Evolutionary conservation across 768 basidiomycete species (phyloP).

Genomic region (Leccinum obscurum): DNA sequence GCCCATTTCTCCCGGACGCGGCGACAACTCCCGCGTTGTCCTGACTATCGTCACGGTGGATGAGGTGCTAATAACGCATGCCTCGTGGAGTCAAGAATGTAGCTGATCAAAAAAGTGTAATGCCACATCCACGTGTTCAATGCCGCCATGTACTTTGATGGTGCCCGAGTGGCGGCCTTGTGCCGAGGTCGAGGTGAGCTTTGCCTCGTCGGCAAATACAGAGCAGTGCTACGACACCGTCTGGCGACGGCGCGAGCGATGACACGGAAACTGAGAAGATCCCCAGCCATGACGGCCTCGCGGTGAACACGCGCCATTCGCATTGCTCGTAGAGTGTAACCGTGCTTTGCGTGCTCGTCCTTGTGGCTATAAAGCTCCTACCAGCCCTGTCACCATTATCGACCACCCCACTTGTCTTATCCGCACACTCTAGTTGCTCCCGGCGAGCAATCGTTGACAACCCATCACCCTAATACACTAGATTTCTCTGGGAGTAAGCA

Average conservation of each 20-base stretch:
- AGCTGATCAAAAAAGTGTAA: slow-evolving; percentile 9
- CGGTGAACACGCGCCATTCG: slow-evolving; percentile 33
- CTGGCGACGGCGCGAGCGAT: slow-evolving; percentile 13
- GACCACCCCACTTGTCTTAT: slow-evolving; percentile 49
- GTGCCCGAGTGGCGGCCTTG: slow-evolving; percentile 13
- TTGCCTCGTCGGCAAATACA: slow-evolving; percentile 21
- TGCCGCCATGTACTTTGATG: slow-evolving; percentile 3
- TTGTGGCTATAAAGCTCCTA: slow-evolving; percentile 28
- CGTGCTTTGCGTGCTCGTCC: slow-evolving; percentile 11
- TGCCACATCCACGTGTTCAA: slow-evolving; percentile 17
- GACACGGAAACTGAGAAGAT: slow-evolving; percentile 10
- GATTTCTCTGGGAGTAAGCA: slow-evolving; percentile 7
- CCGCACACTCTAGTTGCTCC: slow-evolving; percentile 29
- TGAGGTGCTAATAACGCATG: background rate
- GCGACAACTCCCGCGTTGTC: background rate
- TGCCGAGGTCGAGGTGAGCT: slow-evolving; percentile 12
- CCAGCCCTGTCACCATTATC: slow-evolving; percentile 6
- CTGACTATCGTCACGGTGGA: background rate
- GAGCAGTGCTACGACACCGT: slow-evolving; percentile 7
- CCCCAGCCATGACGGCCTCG: slow-evolving; percentile 26
- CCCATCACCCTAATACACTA: slow-evolving; percentile 2
- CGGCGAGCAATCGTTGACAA: slow-evolving; percentile 27
- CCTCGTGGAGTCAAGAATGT: slow-evolving; percentile 22
- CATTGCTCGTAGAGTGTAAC: slow-evolving; percentile 22
- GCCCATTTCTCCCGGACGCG: background rate